Conservation (phyloP, 129 eudicot species). For the Centrapalus pauciflorus region DNA sequence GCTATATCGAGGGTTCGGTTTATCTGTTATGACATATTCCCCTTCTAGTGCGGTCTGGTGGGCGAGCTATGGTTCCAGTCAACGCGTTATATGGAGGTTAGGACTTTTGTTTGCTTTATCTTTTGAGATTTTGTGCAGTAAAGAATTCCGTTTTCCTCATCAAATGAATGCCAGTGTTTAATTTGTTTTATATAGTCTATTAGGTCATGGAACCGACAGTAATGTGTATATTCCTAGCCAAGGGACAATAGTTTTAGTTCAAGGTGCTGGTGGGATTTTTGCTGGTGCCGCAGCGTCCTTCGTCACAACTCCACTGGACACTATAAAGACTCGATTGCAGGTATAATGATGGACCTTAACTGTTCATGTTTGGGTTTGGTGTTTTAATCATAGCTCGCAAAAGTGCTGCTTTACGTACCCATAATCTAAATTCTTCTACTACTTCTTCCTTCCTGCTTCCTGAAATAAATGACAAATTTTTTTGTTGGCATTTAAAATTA, state of each 20-base stretch:
- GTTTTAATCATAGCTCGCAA: too few species aligned
- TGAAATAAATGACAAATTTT: background rate
- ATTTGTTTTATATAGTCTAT: slow-evolving; percentile 29
- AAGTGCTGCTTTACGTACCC: too few species aligned
- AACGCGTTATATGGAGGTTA: slow-evolving; percentile 92
- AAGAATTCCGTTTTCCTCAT: background rate
- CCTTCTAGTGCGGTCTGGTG: slow-evolving; percentile 99
- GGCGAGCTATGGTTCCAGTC: slow-evolving; percentile 99
- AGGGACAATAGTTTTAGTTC: slow-evolving; percentile 55
- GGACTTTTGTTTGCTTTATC: background rate
- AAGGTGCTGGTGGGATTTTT: slow-evolving; percentile 81
- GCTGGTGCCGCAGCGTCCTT: slow-evolving; percentile 91
- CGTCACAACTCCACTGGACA: slow-evolving; percentile 92
- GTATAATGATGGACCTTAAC: slow-evolving; percentile 13
- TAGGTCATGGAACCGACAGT: slow-evolving; percentile 53
- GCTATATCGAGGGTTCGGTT: slow-evolving; percentile 90
- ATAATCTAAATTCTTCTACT: background rate
- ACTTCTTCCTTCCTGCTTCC: background rate
- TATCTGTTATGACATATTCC: slow-evolving; percentile 88
- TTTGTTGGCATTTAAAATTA: background rate
- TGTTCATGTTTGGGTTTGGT: too few species aligned
- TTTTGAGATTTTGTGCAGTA: background rate
- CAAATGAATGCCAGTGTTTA: background rate
- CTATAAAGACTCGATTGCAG: slow-evolving; percentile 93
- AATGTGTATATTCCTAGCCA: slow-evolving; percentile 40